phyloP scores from a whole-genome alignment of 257 asterid species.

The Nicotiana paniculata region DNA sequence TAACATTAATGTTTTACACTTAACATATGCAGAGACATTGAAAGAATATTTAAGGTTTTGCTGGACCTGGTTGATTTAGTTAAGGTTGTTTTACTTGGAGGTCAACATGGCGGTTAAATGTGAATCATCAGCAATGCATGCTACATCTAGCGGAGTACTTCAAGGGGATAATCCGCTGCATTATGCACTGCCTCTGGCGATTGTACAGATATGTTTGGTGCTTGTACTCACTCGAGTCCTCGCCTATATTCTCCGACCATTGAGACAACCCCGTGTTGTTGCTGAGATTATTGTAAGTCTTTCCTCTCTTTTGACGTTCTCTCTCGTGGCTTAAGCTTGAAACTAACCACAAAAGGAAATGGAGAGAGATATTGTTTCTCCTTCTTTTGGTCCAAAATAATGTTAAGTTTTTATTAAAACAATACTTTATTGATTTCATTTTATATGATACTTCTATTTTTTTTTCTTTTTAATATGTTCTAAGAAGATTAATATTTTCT shows the following conservation, averaged over 20 bases:
- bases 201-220: conserved; percentile 1
- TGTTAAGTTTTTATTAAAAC: too few relatives aligned
- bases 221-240: not conserved
- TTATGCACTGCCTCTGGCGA: not conserved
- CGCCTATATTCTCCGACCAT: not conserved
- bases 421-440: too few relatives aligned
- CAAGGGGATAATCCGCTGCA: conserved; percentile 3
- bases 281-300: conserved; percentile 1
- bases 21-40: not conserved
- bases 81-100: not conserved
- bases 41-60: not conserved
- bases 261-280: conserved; percentile 6
- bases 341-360: rapidly evolving
- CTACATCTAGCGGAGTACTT: not conserved
- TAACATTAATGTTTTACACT: too few relatives aligned
- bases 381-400: not conserved
- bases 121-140: not conserved
- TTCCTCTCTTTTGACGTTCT: not conserved
- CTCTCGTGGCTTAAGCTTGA: not conserved
- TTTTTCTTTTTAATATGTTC: not conserved
- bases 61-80: not conserved
- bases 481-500: not conserved
- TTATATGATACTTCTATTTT: not conserved
- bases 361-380: not conserved
- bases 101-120: not conserved